Conservation (phyloP, 306 rosid species). For the Glycine soja region DNA sequence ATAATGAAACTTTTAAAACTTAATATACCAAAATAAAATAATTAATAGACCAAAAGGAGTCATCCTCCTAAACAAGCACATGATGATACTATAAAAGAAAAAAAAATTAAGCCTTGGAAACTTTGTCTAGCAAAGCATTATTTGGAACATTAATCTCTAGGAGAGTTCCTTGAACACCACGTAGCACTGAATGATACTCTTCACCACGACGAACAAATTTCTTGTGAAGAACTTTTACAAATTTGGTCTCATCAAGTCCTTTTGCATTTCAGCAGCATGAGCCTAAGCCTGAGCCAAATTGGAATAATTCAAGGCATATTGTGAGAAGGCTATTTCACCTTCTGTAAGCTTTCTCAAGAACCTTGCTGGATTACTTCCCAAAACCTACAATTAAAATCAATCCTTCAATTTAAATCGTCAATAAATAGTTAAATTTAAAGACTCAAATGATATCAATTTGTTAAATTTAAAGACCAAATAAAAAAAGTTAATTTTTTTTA, state of each 20-base stretch:
- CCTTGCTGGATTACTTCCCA: constrained; percentile 98
- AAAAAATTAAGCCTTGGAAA: constrained; percentile 59
- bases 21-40: no score
- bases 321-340: constrained; percentile 88
- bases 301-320: constrained; percentile 84
- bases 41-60: no score
- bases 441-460: no score
- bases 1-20: no score
- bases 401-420: constrained; percentile 2
- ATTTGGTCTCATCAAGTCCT: constrained; percentile 71
- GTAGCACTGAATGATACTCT: constrained; percentile 69
- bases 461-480: no score
- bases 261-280: constrained; percentile 93
- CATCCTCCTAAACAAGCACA: no score
- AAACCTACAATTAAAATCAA: constrained; percentile 62
- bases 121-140: constrained; percentile 60
- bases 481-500: no score
- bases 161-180: constrained; percentile 62
- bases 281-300: constrained; percentile 86
- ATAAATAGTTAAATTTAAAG: no score
- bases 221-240: constrained; percentile 77
- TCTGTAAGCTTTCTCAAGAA: constrained; percentile 93
- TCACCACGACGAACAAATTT: constrained; percentile 73
- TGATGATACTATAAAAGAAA: constrained; percentile 39
- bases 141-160: constrained; percentile 65